Percentiles rank a stretch among this genome's conserved stretches.
Conservation (phyloP, 2,329 filamentous ascomycete genomes). For the Didymella glomerata region DNA sequence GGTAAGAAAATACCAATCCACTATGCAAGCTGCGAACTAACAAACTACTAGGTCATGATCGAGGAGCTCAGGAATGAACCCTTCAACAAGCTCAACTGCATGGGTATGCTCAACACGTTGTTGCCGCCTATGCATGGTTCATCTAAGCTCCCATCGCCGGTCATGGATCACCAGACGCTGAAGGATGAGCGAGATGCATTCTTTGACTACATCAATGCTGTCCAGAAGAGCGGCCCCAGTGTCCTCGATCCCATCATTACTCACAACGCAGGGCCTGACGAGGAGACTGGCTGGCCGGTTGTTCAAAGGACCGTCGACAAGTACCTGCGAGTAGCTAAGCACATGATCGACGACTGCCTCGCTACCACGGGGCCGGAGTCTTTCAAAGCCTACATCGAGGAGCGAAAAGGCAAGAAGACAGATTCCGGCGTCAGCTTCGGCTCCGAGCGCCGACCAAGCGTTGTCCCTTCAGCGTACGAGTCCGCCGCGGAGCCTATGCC, state of each 20-base stretch:
- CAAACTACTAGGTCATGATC: conserved; percentile 62
- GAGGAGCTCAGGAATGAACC: conserved; percentile 70
- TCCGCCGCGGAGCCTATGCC: conserved; percentile 31
- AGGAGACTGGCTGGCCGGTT: conserved; percentile 65
- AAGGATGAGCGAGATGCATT: conserved; percentile 67
- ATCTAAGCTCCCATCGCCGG: conserved; percentile 56
- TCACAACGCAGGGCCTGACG: conserved; percentile 60
- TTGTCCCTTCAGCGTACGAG: conserved; percentile 38
- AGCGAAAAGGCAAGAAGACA: conserved; percentile 63
- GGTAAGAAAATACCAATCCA: conserved; percentile 57
- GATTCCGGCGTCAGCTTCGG: conserved; percentile 71
- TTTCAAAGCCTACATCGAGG: conserved; percentile 43
- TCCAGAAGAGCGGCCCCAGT: conserved; percentile 64
- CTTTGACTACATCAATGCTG: conserved; percentile 67
- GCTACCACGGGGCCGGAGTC: conserved; percentile 54
- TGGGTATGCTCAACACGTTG: conserved; percentile 73
- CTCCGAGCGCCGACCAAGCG: conserved; percentile 46
- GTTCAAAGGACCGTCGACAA: conserved; percentile 61
- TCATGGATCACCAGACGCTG: conserved; percentile 62
- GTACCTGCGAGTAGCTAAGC: conserved; percentile 66
- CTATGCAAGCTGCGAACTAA: conserved; percentile 11
- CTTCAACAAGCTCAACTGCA: conserved; percentile 71
- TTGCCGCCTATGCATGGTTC: conserved; percentile 63
- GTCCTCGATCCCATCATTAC: conserved; percentile 63
- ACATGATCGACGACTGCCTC: conserved; percentile 67